Conservation (phyloP, 1,284 basidiomycete species). For the Phaffia rhodozyma region DNA sequence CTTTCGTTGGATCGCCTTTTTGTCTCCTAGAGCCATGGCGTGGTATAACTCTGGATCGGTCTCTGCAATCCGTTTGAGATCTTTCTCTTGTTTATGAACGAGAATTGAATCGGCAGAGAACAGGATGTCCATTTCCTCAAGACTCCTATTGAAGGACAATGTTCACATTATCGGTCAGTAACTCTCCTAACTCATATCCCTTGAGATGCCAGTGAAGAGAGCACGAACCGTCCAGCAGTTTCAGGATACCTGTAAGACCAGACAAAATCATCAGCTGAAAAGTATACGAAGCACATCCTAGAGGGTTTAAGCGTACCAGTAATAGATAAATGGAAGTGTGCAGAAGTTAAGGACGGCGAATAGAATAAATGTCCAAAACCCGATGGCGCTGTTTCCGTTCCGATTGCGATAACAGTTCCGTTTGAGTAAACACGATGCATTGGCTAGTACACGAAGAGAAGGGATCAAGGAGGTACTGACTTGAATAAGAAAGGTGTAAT, state of each 20-base stretch:
- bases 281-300: constrained; percentile 8
- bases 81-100: constrained; percentile 12
- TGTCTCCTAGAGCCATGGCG: background rate
- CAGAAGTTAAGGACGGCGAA: constrained; percentile 13
- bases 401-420: background rate
- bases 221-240: background rate
- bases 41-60: constrained; percentile 9
- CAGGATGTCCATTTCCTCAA: constrained; percentile 13
- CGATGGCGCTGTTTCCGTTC: background rate
- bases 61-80: background rate
- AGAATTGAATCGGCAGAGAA: constrained; percentile 7
- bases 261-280: background rate
- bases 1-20: constrained; percentile 2
- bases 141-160: background rate
- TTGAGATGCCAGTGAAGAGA: background rate
- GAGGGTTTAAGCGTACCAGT: background rate
- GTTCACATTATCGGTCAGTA: background rate
- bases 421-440: too few species aligned
- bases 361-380: constrained; percentile 14
- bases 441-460: background rate
- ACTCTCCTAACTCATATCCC: background rate
- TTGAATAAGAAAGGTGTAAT: constrained; percentile 22
- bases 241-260: background rate
- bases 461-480: background rate
- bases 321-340: constrained; percentile 1